phyloP scores from a whole-genome alignment of 352 stramenopile species.

The Phytophthora crassamura region DNA sequence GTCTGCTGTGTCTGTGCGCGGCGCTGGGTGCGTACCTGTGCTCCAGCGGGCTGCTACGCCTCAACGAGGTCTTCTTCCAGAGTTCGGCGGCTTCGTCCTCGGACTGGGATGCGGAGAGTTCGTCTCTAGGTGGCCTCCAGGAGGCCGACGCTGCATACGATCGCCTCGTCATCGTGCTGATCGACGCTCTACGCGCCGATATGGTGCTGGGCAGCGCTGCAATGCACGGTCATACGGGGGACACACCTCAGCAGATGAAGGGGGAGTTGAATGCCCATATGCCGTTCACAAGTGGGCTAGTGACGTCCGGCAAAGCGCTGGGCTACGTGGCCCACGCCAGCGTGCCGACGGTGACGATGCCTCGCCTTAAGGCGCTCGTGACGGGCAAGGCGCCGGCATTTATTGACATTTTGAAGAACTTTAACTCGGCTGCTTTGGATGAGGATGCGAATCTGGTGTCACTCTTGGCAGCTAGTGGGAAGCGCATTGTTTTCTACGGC shows the following conservation, averaged over 20 bases:
- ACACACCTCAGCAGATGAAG: background rate
- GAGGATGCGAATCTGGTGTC: constrained; percentile 78
- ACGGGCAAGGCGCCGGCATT: constrained; percentile 87
- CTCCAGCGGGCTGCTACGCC: constrained; percentile 60
- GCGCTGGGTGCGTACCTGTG: constrained; percentile 54
- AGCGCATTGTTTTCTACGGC: constrained; percentile 86
- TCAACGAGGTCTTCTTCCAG: constrained; percentile 65
- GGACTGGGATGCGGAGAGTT: constrained; percentile 5
- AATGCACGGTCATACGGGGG: constrained; percentile 36
- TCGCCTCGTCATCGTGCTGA: constrained; percentile 85
- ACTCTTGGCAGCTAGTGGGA: constrained; percentile 50
- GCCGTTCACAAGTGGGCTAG: constrained; percentile 64
- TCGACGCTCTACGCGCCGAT: constrained; percentile 87
- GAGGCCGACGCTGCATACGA: constrained; percentile 54
- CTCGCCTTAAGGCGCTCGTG: constrained; percentile 85
- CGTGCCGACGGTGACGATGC: constrained; percentile 91
- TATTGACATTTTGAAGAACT: constrained; percentile 93
- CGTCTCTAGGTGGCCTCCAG: constrained; percentile 1
- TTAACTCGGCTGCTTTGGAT: constrained; percentile 84
- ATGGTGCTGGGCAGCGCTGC: constrained; percentile 82
- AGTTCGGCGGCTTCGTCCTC: background rate
- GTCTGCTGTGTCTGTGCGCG: constrained; percentile 49
- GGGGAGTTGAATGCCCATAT: constrained; percentile 73
- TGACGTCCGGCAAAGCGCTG: constrained; percentile 56
- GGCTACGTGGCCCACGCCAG: constrained; percentile 84